Evolutionary conservation across 2,329 filamentous ascomycete genomes (phyloP).

Genomic region (Tolypocladium amazonense): DNA sequence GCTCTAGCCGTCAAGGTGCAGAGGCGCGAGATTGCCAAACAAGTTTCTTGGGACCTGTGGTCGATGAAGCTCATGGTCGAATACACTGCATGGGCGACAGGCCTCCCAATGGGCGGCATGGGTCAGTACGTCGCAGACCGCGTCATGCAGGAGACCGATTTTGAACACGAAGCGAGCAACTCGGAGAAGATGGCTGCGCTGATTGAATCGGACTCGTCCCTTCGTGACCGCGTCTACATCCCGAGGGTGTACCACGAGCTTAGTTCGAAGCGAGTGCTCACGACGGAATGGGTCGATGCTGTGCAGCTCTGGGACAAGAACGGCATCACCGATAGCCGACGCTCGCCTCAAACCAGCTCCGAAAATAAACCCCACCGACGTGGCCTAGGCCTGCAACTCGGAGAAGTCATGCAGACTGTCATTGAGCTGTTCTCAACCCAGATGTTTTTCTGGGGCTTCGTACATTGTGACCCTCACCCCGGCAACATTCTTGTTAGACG

Average conservation of each 20-base stretch:
- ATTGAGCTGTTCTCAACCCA: conserved; percentile 58
- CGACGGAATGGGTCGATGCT: conserved; percentile 62
- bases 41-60: conserved; percentile 59
- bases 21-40: conserved; percentile 54
- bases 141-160: conserved; percentile 56
- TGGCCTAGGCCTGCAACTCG: conserved; percentile 50
- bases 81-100: conserved; percentile 28
- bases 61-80: conserved; percentile 44
- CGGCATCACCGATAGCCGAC: conserved; percentile 32
- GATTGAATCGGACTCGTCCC: conserved; percentile 42
- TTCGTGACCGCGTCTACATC: conserved; percentile 54
- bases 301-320: conserved; percentile 58
- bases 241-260: conserved; percentile 49
- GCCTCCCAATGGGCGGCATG: conserved; percentile 54
- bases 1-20: conserved; percentile 60
- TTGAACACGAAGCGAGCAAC: conserved; percentile 55
- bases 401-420: conserved; percentile 59
- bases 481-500: conserved; percentile 57
- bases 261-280: conserved; percentile 55
- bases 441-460: conserved; percentile 60
- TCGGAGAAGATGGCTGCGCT: conserved; percentile 49
- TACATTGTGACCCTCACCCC: conserved; percentile 61
- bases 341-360: conserved; percentile 33
- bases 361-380: neutral
- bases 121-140: conserved; percentile 57